Conservation (phyloP, 148 eudicot genomes). For the Arctostaphylos glauca region DNA sequence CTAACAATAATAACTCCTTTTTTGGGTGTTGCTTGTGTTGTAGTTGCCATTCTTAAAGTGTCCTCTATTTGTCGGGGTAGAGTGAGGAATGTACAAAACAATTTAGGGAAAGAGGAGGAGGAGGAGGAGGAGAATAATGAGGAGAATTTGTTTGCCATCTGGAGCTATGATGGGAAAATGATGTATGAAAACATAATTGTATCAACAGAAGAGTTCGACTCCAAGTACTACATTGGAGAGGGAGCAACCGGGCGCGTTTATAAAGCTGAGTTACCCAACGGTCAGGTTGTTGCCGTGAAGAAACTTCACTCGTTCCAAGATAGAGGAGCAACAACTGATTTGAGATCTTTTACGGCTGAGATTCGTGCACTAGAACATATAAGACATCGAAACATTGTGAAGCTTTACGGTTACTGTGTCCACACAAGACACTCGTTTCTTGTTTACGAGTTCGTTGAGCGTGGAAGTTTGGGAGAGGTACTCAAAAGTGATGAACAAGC, state of each 20-base stretch:
- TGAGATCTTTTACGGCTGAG: constrained; percentile 9
- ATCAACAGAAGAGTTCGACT: background rate
- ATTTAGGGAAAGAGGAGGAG: background rate
- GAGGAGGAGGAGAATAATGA: no score
- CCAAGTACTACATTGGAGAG: background rate
- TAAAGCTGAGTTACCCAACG: background rate
- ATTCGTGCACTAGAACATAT: constrained; percentile 7
- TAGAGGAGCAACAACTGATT: background rate
- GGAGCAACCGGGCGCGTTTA: background rate
- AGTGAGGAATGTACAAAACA: background rate
- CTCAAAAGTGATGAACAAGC: constrained; percentile 7
- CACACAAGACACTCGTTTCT: constrained; percentile 13
- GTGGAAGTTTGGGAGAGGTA: constrained; percentile 11
- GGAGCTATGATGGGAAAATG: background rate
- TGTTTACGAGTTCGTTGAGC: constrained; percentile 17
- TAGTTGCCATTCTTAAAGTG: constrained; percentile 16
- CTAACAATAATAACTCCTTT: constrained; percentile 14
- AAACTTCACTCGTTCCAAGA: constrained; percentile 26
- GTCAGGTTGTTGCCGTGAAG: constrained; percentile 49
- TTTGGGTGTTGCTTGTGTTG: constrained; percentile 17
- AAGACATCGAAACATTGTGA: constrained; percentile 19
- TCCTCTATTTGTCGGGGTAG: background rate
- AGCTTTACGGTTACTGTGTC: constrained; percentile 20
- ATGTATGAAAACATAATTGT: background rate
- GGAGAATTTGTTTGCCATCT: background rate